Evolutionary conservation across 2,329 filamentous ascomycete species (phyloP), one percentile per base, ranked within the genome.

Genomic region (Aspergillus ochraceus): DNA sequence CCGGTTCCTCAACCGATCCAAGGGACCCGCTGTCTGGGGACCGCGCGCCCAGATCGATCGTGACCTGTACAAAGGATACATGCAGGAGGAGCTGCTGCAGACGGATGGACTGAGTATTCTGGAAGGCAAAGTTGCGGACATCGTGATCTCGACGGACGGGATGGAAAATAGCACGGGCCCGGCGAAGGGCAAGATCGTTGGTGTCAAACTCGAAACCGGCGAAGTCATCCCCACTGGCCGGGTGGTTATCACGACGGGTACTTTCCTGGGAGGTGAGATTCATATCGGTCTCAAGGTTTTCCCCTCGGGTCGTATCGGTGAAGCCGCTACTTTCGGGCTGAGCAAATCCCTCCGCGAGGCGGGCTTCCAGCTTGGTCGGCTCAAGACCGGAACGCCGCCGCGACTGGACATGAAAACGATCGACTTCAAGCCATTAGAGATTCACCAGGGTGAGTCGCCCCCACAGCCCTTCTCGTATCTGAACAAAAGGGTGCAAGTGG

Each of bases 301-400:
- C 71, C 93, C 95, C 0, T 90, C 95, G 0, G 95, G 95, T 1
- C 87, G 95, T 9, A 92, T 99, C 81, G 95, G 94, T 11, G 95
- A 99, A 78, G 91, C 91, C 22, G 93, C 95, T 0, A 97, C 95
- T 0, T 92, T 92, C 70, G 94, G 94, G 0, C 79, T 99, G 57
- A 97, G 93, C 81, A 95, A 93, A 72, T 97, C 93, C 4, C 81
- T 99, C 47, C 86, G 85, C 61, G 90, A 94, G 55, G 93, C 94
- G 1, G 95, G 95, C 1, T 97, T 99, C 72, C 85, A 90, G 68
- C 80, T 99, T 17, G 95, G 95, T 29, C 86, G 95, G 61, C 77
- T 99, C 55, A 99, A 99, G 83, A 99, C 95, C 0, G 95, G 95
- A 14, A 99, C 95, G 5, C 95, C 95, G 8, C 95, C 95, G 22